Base-by-base conservation (phyloP, 2,329 filamentous ascomycete species). In the Trichoderma koningii region DNA sequence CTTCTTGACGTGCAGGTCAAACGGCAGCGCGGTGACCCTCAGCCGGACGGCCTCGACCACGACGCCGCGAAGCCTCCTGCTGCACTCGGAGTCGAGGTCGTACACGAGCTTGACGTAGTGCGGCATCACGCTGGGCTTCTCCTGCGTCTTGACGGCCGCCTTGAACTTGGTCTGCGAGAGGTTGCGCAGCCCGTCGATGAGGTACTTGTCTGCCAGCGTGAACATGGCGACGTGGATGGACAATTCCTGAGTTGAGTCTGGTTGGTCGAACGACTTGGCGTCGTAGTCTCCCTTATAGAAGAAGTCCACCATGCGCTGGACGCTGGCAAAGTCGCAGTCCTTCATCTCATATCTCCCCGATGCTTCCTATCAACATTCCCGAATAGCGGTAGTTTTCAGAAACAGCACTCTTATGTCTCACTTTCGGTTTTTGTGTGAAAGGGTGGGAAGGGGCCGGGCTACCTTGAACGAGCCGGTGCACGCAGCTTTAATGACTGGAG, bases 401-500 rank as follows among this genome's bases (percentile, higher is more conserved):
- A 19, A 19, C 14, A 7, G 34, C 34, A 38, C 34, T 38, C 34
- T 38, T 38, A 9, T 12, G 28, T 30, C 3, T 14, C 14, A 3
- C 10, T 12, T 14, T 38, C 9, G 34, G 34, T 12, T 38, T 14
- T 38, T 12, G 10, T 30, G 34, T 14, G 34, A 38, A 12, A 6
- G 7, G 26, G 6, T 28, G 26, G 26, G 26, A n/a, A n/a, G n/a
- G n/a, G 26, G 26, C 6, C 7, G 14, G 23, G 21, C 10, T n/a
- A 55, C 52, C 21, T 41, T 17, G 19, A 23, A 55, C 2, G 34
- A 41, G 41, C 52, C 52, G 23, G 30, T 55, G 17, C 52, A 55
- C 41, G 52, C 52, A n/a, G 52, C 52, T 55, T 42, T 55, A 17
- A 55, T 26, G 21, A 55, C 52, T 10, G 34, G 52, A n/a, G 52